Evolutionary conservation across 2,329 filamentous ascomycete species (phyloP).

Genomic region (Helotiales sp.): DNA sequence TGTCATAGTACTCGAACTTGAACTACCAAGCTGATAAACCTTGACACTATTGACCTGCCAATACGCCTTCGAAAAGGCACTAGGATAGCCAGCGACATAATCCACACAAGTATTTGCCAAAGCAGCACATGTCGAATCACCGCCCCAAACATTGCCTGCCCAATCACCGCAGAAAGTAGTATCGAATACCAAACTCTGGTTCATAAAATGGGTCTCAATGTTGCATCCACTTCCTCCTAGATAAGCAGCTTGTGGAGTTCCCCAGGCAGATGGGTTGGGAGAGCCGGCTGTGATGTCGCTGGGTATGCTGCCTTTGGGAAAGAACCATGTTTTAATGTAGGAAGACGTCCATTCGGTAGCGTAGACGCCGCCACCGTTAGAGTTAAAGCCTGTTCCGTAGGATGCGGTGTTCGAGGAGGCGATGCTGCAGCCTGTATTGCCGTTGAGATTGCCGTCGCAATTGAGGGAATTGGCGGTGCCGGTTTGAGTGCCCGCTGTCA

Average conservation of each 20-base stretch:
- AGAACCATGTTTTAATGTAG: conserved; percentile 80
- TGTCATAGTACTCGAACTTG: not conserved
- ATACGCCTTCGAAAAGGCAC: conserved; percentile 66
- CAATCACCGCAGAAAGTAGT: conserved; percentile 85
- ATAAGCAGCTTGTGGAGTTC: conserved; percentile 57
- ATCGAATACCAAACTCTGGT: conserved; percentile 76
- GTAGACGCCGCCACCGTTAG: conserved; percentile 66
- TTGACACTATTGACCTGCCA: conserved; percentile 31
- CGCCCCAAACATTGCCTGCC: conserved; percentile 57
- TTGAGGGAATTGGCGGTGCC: conserved; percentile 37
- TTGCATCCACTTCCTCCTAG: conserved; percentile 72
- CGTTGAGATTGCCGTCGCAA: conserved; percentile 51
- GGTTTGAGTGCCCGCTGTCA: not conserved
- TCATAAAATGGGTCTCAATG: conserved; percentile 65
- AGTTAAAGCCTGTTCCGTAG: conserved; percentile 72
- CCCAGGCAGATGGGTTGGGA: conserved; percentile 69
- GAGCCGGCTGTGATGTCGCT: conserved; percentile 59
- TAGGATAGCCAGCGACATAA: conserved; percentile 70
- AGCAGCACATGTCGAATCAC: conserved; percentile 51
- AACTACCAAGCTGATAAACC: not conserved
- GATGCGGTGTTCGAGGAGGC: conserved; percentile 49
- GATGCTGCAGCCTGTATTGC: conserved; percentile 41
- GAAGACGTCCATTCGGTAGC: conserved; percentile 73
- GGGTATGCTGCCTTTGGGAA: conserved; percentile 66
- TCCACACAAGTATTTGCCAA: conserved; percentile 62